Evolutionary conservation across 108 stramenopile genomes (phyloP).

Genomic region (Chaetoceros muelleri): DNA sequence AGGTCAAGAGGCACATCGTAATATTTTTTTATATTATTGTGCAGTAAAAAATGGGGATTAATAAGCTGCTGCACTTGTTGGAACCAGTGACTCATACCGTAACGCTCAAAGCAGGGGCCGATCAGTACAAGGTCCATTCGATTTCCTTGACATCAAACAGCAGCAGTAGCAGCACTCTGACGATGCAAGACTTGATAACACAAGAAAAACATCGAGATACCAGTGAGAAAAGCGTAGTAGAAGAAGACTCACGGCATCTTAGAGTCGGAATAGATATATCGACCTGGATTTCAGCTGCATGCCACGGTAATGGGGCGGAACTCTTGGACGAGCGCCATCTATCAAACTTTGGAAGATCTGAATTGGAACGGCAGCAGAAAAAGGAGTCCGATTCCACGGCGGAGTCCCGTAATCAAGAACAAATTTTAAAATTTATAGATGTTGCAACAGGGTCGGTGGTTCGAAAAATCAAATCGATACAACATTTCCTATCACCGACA

Average conservation of each 20-base stretch:
- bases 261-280: constrained; percentile 64
- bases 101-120: too few species aligned
- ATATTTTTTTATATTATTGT: too few species aligned
- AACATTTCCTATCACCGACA: background rate
- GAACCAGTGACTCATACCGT: background rate
- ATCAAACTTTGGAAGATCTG: constrained; percentile 54
- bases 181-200: too few species aligned
- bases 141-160: too few species aligned
- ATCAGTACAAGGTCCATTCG: too few species aligned
- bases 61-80: background rate
- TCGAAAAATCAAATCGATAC: constrained; percentile 28
- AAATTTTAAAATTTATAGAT: constrained; percentile 18
- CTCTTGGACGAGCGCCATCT: constrained; percentile 67
- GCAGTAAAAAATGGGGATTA: background rate
- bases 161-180: too few species aligned
- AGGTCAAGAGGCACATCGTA: background rate
- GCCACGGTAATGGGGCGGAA: constrained; percentile 34
- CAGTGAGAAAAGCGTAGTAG: constrained; percentile 3
- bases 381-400: background rate
- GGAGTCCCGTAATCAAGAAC: background rate
- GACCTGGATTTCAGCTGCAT: constrained; percentile 55
- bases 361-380: constrained; percentile 13
- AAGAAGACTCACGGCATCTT: constrained; percentile 12
- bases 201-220: background rate
- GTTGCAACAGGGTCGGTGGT: constrained; percentile 37